These are phyloP conservation scores for Canavalia ensiformis DNA, from an alignment of 306 rosid species.

Conservation along the genomic window DNA sequence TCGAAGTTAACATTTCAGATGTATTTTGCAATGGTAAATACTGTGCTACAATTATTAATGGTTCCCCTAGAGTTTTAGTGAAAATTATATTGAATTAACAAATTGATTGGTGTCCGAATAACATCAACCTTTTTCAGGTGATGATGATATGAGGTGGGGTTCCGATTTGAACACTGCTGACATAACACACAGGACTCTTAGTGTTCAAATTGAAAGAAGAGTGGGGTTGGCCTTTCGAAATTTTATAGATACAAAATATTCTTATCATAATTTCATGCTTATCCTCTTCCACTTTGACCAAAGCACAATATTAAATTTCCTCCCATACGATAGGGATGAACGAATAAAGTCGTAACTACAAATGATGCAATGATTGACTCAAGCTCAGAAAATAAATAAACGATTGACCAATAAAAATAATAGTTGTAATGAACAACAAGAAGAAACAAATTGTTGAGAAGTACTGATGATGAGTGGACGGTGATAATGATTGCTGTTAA, in stretches of 20 bases:
- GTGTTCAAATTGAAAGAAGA: background rate
- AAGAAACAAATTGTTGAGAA: background rate
- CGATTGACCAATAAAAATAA: background rate
- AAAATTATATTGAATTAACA: background rate
- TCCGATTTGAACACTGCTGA: slow-evolving; percentile 28
- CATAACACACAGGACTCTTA: background rate
- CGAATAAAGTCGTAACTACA: background rate
- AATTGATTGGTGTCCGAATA: slow-evolving; percentile 20
- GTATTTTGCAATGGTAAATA: background rate
- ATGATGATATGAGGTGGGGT: slow-evolving; percentile 26
- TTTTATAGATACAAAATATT: slow-evolving; percentile 5
- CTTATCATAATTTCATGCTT: slow-evolving; percentile 31
- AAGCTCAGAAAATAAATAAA: background rate
- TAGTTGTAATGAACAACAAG: background rate
- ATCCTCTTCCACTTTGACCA: slow-evolving; percentile 45
- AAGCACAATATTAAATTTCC: background rate
- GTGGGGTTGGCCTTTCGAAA: slow-evolving; percentile 21
- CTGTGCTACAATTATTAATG: background rate
- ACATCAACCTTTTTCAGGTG: slow-evolving; percentile 23
- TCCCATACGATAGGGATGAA: background rate
- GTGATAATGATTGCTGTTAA: background rate
- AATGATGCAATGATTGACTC: slow-evolving; percentile 42
- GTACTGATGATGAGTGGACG: background rate
- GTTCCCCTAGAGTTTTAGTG: background rate
- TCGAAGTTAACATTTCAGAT: background rate